Conservation (phyloP, 805 yeast species). For the Ogataea naganishii region DNA sequence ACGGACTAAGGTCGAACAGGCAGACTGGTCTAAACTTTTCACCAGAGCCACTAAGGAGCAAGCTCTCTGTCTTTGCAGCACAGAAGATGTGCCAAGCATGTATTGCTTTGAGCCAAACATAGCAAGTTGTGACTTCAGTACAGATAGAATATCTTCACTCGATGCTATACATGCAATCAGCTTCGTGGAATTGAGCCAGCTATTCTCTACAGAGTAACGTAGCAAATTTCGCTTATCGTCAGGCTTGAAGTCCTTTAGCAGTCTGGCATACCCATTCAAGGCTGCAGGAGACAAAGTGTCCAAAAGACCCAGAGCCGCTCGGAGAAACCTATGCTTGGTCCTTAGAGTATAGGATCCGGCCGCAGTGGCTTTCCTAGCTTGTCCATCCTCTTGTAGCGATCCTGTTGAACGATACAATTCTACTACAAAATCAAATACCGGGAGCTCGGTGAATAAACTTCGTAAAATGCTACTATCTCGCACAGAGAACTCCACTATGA, state of each 20-base stretch:
- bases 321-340: no score
- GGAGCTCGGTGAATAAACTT: no score
- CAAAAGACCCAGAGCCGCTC: no score
- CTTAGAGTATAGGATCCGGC: no score
- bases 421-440: no score
- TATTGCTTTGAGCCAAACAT: slow-evolving; percentile 17
- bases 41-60: slow-evolving; percentile 33
- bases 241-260: background rate
- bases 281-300: no score
- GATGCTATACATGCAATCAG: slow-evolving; percentile 1
- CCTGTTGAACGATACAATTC: no score
- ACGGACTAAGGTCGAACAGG: slow-evolving; percentile 23
- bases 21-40: slow-evolving; percentile 12
- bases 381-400: no score
- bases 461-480: no score
- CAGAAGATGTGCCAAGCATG: slow-evolving; percentile 25
- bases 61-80: slow-evolving; percentile 40
- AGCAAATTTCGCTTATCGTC: background rate
- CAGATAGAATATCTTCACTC: slow-evolving; percentile 1
- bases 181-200: slow-evolving; percentile 4
- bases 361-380: no score
- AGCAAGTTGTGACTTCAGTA: slow-evolving; percentile 4
- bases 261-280: background rate
- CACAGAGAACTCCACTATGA: no score
- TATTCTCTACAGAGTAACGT: slow-evolving; percentile 1